Percentiles rank a stretch among this genome's conserved stretches.
Evolutionary conservation across 495 filamentous ascomycete species (phyloP).

Genomic region (Acidiella bohemica): DNA sequence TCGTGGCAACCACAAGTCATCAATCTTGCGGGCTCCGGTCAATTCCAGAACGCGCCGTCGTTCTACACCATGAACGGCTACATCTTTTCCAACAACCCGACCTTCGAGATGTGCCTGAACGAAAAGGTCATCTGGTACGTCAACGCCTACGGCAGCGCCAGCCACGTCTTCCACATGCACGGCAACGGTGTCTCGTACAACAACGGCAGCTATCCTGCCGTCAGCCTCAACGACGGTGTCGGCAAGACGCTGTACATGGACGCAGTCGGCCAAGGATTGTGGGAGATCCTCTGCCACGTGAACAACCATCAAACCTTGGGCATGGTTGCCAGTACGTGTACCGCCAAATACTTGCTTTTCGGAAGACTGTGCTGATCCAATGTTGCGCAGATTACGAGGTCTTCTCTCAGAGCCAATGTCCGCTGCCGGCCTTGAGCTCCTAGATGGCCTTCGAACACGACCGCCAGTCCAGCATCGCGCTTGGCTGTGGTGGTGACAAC

Average conservation of each 20-base stretch:
- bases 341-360: neutral
- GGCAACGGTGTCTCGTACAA: conserved; percentile 14
- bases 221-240: conserved; percentile 10
- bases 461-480: too few relatives aligned
- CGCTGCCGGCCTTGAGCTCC: too few relatives aligned
- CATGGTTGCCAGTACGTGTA: neutral
- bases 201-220: neutral
- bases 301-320: neutral
- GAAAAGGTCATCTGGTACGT: conserved; percentile 19
- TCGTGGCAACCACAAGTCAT: conserved; percentile 13
- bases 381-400: conserved; percentile 1
- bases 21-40: conserved; percentile 5
- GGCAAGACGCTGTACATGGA: conserved; percentile 12
- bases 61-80: conserved; percentile 19
- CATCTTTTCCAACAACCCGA: conserved; percentile 15
- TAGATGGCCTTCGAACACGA: too few relatives aligned
- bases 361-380: neutral
- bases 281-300: conserved; percentile 12
- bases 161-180: conserved; percentile 16
- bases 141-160: conserved; percentile 6
- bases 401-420: neutral
- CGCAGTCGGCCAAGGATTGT: conserved; percentile 5
- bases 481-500: too few relatives aligned
- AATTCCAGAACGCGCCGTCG: conserved; percentile 1
- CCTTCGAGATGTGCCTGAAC: conserved; percentile 16